These are phyloP conservation scores for Pseudogymnoascus sp. DNA, from an alignment of 2,329 filamentous ascomycete species.

Conservation along the genomic window DNA sequence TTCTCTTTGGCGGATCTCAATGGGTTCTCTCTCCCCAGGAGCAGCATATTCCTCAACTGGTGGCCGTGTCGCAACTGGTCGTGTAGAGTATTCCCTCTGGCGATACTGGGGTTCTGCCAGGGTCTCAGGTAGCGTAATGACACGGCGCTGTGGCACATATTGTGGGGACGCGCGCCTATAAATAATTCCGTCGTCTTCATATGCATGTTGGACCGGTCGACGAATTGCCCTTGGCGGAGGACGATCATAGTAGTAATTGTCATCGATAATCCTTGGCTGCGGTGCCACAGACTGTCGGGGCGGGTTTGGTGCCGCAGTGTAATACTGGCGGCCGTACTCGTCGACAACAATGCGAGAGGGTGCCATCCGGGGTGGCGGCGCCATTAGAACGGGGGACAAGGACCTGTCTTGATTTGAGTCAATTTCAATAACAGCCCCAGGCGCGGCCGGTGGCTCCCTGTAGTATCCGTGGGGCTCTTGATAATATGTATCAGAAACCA, in stretches of 20 bases:
- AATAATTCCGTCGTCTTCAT: conserved; percentile 41
- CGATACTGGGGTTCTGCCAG: conserved; percentile 41
- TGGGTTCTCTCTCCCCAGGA: conserved; percentile 28
- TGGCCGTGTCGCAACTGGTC: conserved; percentile 32
- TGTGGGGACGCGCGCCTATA: conserved; percentile 45
- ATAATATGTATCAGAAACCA: conserved; percentile 20
- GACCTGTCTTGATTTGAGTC: conserved; percentile 41
- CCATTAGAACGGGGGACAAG: conserved; percentile 41
- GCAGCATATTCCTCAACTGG: conserved; percentile 40
- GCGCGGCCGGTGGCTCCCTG: conserved; percentile 34
- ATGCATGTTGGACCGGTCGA: conserved; percentile 29
- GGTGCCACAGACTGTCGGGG: conserved; percentile 45
- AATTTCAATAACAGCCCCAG: conserved; percentile 41
- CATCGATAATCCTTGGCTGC: conserved; percentile 38
- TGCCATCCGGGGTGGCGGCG: conserved; percentile 34
- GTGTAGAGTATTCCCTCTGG: conserved; percentile 49
- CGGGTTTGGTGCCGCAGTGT: conserved; percentile 42
- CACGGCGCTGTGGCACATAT: conserved; percentile 41
- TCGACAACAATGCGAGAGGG: conserved; percentile 68
- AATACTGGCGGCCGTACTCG: conserved; percentile 74
- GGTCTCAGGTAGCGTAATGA: conserved; percentile 56
- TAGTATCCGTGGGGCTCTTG: conserved; percentile 33
- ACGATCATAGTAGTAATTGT: conserved; percentile 59
- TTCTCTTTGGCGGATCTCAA: conserved; percentile 11
- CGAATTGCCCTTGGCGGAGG: conserved; percentile 22